Base-by-base conservation (phyloP, 129 eudicot genomes). In the Centaurea solstitialis region DNA sequence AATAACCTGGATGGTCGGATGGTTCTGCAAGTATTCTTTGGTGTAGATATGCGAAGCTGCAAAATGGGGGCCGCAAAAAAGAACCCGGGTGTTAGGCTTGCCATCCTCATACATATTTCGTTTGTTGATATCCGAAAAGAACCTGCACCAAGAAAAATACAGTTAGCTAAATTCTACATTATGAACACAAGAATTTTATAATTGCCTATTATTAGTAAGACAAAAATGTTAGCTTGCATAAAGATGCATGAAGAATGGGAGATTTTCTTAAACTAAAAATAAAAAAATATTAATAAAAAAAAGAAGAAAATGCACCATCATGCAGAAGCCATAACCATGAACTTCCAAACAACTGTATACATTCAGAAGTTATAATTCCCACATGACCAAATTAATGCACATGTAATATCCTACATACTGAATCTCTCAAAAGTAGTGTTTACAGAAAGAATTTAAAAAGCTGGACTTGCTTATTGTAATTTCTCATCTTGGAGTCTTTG, bases 31-130 rank as follows among this genome's bases (percentile, higher is more conserved):
- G 79, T 93, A 90, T 76, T 91, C 98, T 82, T 74, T 91, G 50
- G 98, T 93, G 87, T 87, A 93, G 70, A 59, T 77, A 85, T 89
- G 88, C 57, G 96, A 93, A 80, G 89, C 96, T 18, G 94, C 82
- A 85, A 93, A 93, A 62, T 93, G 83, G 0, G 90, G 90, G 74
- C 98, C 98, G 20, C 98, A 93, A 79, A 93, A 93, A 37, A 93
- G 93, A 80, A 93, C 77, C 68, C 91, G 87, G 33, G 94, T 91
- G 9, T 73, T 81, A 57, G 47, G 76, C 62, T 79, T 76, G 73
- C 81, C 53, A 47, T 73, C 80, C 28, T 81, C 88, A 45, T 41
- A 57, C 93, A 90, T 88, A 81, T 70, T 82, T 59, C 76, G 77
- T 83, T 79, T 75, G 73, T 40, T 35, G 38, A 40, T 75, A 76